Conservation (phyloP, 2,329 filamentous ascomycete genomes). For the Monascus ruber region DNA sequence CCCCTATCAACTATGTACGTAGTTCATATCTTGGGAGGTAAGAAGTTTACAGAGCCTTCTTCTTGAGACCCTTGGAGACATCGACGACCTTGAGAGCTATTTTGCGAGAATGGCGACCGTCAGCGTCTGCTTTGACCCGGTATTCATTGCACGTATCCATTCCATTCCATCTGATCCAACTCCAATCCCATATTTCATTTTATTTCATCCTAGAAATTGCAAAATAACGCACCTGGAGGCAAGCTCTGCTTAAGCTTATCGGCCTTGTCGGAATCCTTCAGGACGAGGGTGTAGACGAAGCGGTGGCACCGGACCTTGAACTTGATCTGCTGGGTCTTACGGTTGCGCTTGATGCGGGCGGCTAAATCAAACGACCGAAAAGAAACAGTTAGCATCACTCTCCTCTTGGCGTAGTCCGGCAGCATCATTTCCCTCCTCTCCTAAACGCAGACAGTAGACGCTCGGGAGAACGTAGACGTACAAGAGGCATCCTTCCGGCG, state of each 20-base stretch:
- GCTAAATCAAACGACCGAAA: slow-evolving; percentile 36
- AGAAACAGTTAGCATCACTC: neutral
- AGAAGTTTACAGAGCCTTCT: slow-evolving; percentile 11
- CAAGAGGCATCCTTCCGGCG: slow-evolving; percentile 98
- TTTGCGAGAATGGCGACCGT: slow-evolving; percentile 6
- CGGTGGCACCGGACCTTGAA: slow-evolving; percentile 99
- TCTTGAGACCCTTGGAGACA: slow-evolving; percentile 34
- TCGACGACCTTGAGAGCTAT: slow-evolving; percentile 35
- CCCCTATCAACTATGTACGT: too few species aligned
- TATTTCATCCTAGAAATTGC: too few species aligned
- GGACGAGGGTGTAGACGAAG: slow-evolving; percentile 93
- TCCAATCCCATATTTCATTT: too few species aligned
- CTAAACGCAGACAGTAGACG: neutral
- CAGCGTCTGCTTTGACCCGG: slow-evolving; percentile 5
- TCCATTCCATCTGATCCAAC: too few species aligned
- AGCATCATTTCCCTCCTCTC: slow-evolving; percentile 1
- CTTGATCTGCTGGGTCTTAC: slow-evolving; percentile 85
- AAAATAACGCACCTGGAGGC: slow-evolving; percentile 68
- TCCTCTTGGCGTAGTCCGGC: neutral
- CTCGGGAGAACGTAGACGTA: slow-evolving; percentile 45
- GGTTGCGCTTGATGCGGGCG: slow-evolving; percentile 93
- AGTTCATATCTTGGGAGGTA: too few species aligned
- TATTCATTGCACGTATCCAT: too few species aligned
- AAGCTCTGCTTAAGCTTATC: slow-evolving; percentile 99
- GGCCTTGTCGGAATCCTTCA: slow-evolving; percentile 98